Evolutionary conservation across 768 basidiomycete genomes (phyloP), one percentile per base, ranked within the genome.

Genomic region (Amanita inopinata): DNA sequence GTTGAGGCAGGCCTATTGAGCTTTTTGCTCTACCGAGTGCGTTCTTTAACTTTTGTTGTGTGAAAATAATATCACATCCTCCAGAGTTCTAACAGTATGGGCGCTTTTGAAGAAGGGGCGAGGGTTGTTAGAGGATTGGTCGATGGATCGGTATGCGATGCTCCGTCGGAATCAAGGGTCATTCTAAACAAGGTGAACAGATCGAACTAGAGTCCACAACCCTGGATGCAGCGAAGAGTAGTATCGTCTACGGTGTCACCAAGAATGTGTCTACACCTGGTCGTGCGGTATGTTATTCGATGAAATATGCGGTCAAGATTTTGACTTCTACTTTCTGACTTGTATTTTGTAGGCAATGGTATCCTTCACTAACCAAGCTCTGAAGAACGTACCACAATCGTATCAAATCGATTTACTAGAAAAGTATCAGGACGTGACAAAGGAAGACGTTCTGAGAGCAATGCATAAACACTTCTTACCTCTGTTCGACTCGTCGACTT

Each of bases 221-320:
- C 6, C 63, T 98, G 27, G 92, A 97, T 51, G 84, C 88, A 0
- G 89, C 92, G 3, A 91, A 94, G 67, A 92, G 88, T 49, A 85
- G 79, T 36, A 82, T 96, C 49, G 92, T 96, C 3, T 97, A 80
- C 53, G 70, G 71, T 5, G 83, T 92, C 7, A 78, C 92, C 0
- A 78, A 78, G 54, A 70, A 73, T 33, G 85, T 94, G 15, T 83
- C 91, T 14, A 94, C 90, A 3, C 78, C 87, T 20, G 75, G 77
- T n/a, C 75, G 83, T 51, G 94, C 94, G 32, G 93, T 92, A 61
- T 58, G 82, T 0, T 22, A 24, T 10, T 32, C 2, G n/a, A n/a
- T n/a, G n/a, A n/a, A n/a, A 6, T 7, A 34, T 18, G 35, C 14
- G 11, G 9, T 9, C 25, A 18, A 15, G 35, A 18, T 40, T 23